These are phyloP conservation scores for Venturia nashicola DNA, from an alignment of 2,329 filamentous ascomycete species.

Conservation along the genomic window DNA sequence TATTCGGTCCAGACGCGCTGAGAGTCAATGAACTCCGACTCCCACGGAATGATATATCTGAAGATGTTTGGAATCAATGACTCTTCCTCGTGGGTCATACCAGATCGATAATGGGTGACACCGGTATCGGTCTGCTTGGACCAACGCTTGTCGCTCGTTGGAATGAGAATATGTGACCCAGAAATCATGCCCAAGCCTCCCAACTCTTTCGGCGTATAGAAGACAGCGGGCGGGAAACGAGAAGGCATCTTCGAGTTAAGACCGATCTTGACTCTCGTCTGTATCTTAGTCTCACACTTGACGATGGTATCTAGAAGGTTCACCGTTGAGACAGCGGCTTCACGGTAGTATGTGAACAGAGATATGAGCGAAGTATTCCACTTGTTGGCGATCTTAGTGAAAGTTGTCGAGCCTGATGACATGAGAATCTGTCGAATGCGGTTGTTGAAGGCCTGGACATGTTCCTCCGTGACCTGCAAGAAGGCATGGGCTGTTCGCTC, in stretches of 20 bases:
- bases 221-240: conserved; percentile 93
- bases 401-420: conserved; percentile 98
- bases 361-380: conserved; percentile 98
- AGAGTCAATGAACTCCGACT: conserved; percentile 97
- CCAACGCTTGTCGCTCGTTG: conserved; percentile 95
- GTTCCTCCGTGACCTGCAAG: conserved; percentile 92
- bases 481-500: conserved; percentile 96
- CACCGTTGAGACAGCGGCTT: conserved; percentile 91
- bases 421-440: conserved; percentile 96
- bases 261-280: conserved; percentile 96
- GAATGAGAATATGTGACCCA: conserved; percentile 93
- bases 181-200: conserved; percentile 98
- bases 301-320: conserved; percentile 93
- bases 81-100: conserved; percentile 97
- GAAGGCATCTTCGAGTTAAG: conserved; percentile 99
- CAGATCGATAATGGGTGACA: conserved; percentile 90
- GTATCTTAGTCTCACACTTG: conserved; percentile 99
- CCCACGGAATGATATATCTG: conserved; percentile 98
- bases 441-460: conserved; percentile 98
- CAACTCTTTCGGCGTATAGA: conserved; percentile 96
- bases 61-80: conserved; percentile 98
- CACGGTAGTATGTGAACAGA: conserved; percentile 95
- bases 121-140: conserved; percentile 96
- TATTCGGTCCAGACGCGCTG: conserved; percentile 99
- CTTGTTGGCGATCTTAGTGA: conserved; percentile 99